These are phyloP conservation scores for Juglanconis oblonga DNA, from an alignment of 2,329 filamentous ascomycete species.

Conservation along the genomic window DNA sequence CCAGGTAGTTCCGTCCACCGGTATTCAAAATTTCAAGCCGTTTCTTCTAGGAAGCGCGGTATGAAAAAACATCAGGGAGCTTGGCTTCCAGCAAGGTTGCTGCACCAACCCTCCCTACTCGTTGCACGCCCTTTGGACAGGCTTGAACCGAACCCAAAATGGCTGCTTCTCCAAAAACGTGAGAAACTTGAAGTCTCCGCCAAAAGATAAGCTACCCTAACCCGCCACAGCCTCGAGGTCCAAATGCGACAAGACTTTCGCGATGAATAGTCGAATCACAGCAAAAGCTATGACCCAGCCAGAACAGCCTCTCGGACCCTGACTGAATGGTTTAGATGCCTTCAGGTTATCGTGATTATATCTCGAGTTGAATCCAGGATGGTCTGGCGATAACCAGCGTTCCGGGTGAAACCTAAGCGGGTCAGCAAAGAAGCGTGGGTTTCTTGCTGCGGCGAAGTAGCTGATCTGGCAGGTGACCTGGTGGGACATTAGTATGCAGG, in stretches of 20 bases:
- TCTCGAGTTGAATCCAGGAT: neutral
- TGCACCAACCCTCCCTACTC: too few species aligned
- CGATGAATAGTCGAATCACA: slow-evolving; percentile 3
- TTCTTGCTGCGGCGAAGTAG: slow-evolving; percentile 12
- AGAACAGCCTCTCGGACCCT: slow-evolving; percentile 10
- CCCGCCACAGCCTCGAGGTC: slow-evolving; percentile 9
- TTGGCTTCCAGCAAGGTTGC: too few species aligned
- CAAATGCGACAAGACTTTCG: slow-evolving; percentile 8
- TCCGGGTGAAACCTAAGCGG: slow-evolving; percentile 10
- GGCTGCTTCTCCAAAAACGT: slow-evolving; percentile 9
- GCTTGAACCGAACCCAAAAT: slow-evolving; percentile 10
- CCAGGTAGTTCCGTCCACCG: too few species aligned
- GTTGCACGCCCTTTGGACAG: neutral
- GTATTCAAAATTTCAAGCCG: too few species aligned
- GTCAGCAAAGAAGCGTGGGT: slow-evolving; percentile 10
- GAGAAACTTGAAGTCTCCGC: slow-evolving; percentile 15
- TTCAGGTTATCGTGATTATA: slow-evolving; percentile 1
- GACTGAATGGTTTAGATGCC: slow-evolving; percentile 14
- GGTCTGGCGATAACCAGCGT: slow-evolving; percentile 7
- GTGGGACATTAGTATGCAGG: neutral
- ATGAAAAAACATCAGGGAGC: too few species aligned
- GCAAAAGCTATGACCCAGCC: neutral
- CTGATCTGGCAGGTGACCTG: slow-evolving; percentile 12
- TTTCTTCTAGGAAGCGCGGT: too few species aligned
- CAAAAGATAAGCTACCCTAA: slow-evolving; percentile 5